A percentile compares a stretch with the other conserved stretches of the same genome.
Conservation (phyloP, 1,139 yeast species). For the Yamadazyma conglobata region DNA sequence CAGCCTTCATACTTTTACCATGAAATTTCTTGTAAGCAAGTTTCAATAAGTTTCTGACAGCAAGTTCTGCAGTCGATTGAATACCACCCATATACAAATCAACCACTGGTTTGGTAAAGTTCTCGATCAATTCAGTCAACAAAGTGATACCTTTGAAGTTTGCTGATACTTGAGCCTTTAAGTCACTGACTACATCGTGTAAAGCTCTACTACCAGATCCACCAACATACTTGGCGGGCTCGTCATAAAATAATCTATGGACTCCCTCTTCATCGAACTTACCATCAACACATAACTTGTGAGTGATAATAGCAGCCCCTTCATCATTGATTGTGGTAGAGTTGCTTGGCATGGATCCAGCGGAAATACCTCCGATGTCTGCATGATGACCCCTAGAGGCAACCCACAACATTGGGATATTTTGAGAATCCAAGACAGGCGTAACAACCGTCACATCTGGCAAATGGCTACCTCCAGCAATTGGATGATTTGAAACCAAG, state of each 20-base stretch:
- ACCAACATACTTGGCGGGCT: conserved; percentile 46
- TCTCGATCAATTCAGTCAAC: conserved; percentile 28
- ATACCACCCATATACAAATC: conserved; percentile 42
- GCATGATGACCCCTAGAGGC: conserved; percentile 50
- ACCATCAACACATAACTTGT: conserved; percentile 36
- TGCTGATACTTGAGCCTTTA: conserved; percentile 65
- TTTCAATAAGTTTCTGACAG: conserved; percentile 37
- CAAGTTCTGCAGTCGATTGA: conserved; percentile 40
- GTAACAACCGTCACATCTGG: conserved; percentile 84
- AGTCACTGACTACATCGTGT: conserved; percentile 47
- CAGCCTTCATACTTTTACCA: conserved; percentile 31
- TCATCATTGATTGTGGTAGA: conserved; percentile 43
- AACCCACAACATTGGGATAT: conserved; percentile 40
- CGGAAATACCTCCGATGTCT: conserved; percentile 44
- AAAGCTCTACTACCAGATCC: conserved; percentile 44
- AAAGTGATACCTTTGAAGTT: conserved; percentile 56
- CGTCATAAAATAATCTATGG: conserved; percentile 33
- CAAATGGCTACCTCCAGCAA: conserved; percentile 76
- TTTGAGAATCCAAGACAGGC: conserved; percentile 40
- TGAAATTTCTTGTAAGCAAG: conserved; percentile 35
- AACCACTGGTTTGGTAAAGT: conserved; percentile 32
- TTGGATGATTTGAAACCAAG: conserved; percentile 74
- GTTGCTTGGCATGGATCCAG: conserved; percentile 48
- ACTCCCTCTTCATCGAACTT: conserved; percentile 41
- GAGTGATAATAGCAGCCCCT: conserved; percentile 43